A percentile compares a stretch with the other conserved stretches of the same genome.
Evolutionary conservation across 768 basidiomycete genomes (phyloP).

Genomic region (Boletus sp.): DNA sequence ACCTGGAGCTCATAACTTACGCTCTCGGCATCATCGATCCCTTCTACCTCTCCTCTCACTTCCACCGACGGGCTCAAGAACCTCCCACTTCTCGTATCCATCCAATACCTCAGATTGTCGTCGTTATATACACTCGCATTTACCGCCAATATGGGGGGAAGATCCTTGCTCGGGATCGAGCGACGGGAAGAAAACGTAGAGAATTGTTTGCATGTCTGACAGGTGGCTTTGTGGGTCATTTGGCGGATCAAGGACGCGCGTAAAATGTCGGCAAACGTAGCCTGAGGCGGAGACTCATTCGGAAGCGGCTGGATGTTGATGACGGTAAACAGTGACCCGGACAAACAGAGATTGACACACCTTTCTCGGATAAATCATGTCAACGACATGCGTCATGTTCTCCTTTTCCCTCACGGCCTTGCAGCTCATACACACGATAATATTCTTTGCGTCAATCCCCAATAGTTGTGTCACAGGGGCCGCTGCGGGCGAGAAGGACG

Average conservation of each 20-base stretch:
- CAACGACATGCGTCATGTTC: constrained; percentile 78
- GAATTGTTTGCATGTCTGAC: constrained; percentile 78
- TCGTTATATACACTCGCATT: constrained; percentile 82
- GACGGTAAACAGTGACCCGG: not conserved
- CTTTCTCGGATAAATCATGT: constrained; percentile 84
- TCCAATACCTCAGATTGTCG: constrained; percentile 74
- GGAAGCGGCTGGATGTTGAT: constrained; percentile 29
- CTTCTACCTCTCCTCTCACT: constrained; percentile 59
- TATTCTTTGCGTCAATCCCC: constrained; percentile 74
- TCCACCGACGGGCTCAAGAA: constrained; percentile 62
- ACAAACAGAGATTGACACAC: constrained; percentile 38
- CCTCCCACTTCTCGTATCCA: constrained; percentile 43
- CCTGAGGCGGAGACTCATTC: constrained; percentile 38
- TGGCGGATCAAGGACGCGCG: constrained; percentile 76
- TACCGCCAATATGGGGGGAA: constrained; percentile 84
- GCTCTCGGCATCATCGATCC: constrained; percentile 52
- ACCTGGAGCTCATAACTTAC: constrained; percentile 76
- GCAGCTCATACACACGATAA: constrained; percentile 75
- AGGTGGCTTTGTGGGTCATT: constrained; percentile 83
- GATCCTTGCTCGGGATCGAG: constrained; percentile 56
- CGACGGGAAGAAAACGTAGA: constrained; percentile 69
- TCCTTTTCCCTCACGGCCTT: constrained; percentile 70
- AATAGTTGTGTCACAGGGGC: constrained; percentile 85
- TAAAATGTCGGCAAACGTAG: constrained; percentile 67
- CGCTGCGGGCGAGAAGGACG: constrained; percentile 38